Conservation (phyloP, 176 grass and related monocot species). For the Cocos nucifera region DNA sequence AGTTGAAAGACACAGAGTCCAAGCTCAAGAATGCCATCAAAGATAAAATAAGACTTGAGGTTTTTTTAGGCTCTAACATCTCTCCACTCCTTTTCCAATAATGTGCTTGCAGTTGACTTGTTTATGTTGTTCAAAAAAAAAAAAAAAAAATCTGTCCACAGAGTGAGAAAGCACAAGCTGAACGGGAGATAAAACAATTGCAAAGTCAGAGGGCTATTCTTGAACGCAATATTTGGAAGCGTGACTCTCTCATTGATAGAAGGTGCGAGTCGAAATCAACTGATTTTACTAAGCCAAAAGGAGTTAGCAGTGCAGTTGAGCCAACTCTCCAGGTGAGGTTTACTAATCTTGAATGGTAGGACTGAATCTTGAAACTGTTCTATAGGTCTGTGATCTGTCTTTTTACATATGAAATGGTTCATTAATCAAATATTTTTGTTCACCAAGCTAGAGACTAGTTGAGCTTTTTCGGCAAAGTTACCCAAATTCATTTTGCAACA, state of each 20-base stretch:
- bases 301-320: slow-evolving; percentile 30
- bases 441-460: too few species aligned
- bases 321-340: slow-evolving; percentile 36
- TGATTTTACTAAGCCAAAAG: slow-evolving; percentile 30
- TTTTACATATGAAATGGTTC: too few species aligned
- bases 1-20: slow-evolving; percentile 63
- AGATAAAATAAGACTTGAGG: slow-evolving; percentile 94
- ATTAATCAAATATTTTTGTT: too few species aligned
- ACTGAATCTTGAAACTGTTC: not conserved
- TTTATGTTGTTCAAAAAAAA: not conserved
- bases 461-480: too few species aligned
- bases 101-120: not conserved
- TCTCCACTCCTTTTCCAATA: slow-evolving; percentile 7
- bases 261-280: slow-evolving; percentile 43
- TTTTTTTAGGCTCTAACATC: slow-evolving; percentile 6
- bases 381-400: not conserved
- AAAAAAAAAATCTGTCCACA: slow-evolving; percentile 20
- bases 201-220: slow-evolving; percentile 60
- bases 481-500: too few species aligned
- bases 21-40: slow-evolving; percentile 80
- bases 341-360: not conserved
- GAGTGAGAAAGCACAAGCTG: slow-evolving; percentile 68
- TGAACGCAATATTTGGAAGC: slow-evolving; percentile 70
- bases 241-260: slow-evolving; percentile 45
- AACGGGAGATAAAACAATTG: slow-evolving; percentile 70